Evolutionary conservation across 148 eudicot species (phyloP), one percentile per base, ranked within the genome.

Genomic region (Chenopodium quinoa): DNA sequence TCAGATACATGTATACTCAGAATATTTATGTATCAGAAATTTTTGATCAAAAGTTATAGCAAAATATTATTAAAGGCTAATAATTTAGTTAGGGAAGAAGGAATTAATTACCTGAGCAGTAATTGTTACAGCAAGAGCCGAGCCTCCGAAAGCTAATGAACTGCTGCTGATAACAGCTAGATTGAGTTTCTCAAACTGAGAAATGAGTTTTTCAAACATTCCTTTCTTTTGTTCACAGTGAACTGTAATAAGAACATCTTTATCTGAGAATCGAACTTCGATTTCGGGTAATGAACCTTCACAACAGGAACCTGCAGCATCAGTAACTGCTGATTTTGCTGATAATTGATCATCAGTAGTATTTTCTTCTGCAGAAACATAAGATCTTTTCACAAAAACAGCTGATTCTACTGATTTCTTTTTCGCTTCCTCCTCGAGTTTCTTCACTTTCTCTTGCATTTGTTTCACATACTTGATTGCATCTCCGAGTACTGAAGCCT

Each of bases 401-500:
- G 84, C 89, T 14, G 97, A 87, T 84, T 90, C 90, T 10, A 83
- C 79, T 14, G 93, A 54, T 67, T 80, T 86, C 77, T 87, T 89
- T 84, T 76, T 86, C 8, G 90, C 77, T 81, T 92, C 90, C 60
- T 90, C 97, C 85, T 92, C 97, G 0, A 93, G 92, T 75, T 78
- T 83, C 87, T 87, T 85, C 81, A 91, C 93, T 83, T 74, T 79
- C 25, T 91, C 92, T 86, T 91, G 90, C 27, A 92, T 86, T 62
- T 89, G 89, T 78, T 91, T 91, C 88, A 92, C 63, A 81, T 92
- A 84, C 82, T 88, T 88, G 44, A 87, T 88, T 2, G 97, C 91
- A 83, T 91, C 97, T 83, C 87, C 91, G n/a, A 93, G 90, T 74
- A 91, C 89, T 52, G 94, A 88, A 69, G 94, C 92, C 86, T 91